Evolutionary conservation across 768 basidiomycete species (phyloP), one percentile per base, ranked within the genome.

Genomic region (Suillus plorans): DNA sequence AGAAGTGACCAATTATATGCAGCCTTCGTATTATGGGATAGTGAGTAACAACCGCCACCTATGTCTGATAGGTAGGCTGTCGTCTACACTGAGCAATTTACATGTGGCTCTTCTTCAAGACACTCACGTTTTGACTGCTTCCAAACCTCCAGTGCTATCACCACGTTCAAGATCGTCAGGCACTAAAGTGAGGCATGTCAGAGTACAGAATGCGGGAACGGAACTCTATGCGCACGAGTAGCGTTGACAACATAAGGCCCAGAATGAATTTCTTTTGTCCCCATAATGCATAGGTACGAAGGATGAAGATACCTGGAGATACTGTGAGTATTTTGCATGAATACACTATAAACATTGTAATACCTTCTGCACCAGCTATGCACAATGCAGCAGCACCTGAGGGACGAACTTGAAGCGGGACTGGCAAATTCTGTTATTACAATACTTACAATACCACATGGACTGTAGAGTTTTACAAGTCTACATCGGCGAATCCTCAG

Each of bases 271-370:
- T 55, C 12, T 55, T 55, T 12, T n/a, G 10, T 55, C 53, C 53
- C 53, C 53, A 55, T n/a, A 55, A 55, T 36, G 20, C 53, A 14
- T 55, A 55, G 9, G 53, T 55, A 20, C 53, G 53, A 55, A 55
- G 53, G 20, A 36, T 2, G 20, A 55, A 55, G 34, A 55, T 55
- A 55, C 53, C 53, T 55, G 34, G 6, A 37, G 20, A 7, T 55
- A 20, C 20, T 36, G 12, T 55, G 12, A 55, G 53, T 7, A 34
- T 7, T 36, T 34, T 13, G 20, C 34, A 6, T 55, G 6, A 7
- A 34, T 55, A 14, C 53, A n/a, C 34, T n/a, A 13, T 34, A n/a
- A 13, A 36, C n/a, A 3, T 34, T 1, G 12, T n/a, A n/a, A 55
- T 36, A 55, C 53, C 34, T 55, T 55, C 53, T 36, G 53, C 31